Conservation (phyloP, 495 filamentous ascomycete genomes). For the Aspergillus cavernicola region DNA sequence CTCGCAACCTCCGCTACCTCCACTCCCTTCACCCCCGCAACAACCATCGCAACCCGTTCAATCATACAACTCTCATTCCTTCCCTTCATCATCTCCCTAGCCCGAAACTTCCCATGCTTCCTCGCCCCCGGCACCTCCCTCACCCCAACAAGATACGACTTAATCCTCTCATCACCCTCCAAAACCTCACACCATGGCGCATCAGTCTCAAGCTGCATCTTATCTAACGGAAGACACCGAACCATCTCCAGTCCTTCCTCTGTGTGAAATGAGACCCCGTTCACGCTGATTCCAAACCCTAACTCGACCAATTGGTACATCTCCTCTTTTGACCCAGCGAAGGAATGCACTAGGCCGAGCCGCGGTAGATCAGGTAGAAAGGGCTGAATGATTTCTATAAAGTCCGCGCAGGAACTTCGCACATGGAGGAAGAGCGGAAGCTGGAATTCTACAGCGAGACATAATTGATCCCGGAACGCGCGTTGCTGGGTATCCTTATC, state of each 20-base stretch:
- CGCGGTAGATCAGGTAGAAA: conserved; percentile 20
- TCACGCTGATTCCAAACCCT: conserved; percentile 29
- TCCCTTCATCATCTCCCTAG: conserved; percentile 30
- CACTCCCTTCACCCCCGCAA: conserved; percentile 29
- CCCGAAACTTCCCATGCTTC: conserved; percentile 27
- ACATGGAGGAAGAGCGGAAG: conserved; percentile 31
- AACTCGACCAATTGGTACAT: conserved; percentile 25
- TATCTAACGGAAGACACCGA: conserved; percentile 21
- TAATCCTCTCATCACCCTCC: conserved; percentile 20
- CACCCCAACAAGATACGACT: conserved; percentile 16
- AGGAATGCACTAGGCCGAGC: conserved; percentile 30
- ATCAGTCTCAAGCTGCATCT: conserved; percentile 33
- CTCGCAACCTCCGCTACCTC: conserved; percentile 22
- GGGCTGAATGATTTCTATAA: conserved; percentile 24
- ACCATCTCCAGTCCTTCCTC: conserved; percentile 30
- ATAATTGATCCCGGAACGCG: conserved; percentile 26
- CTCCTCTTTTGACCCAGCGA: conserved; percentile 26
- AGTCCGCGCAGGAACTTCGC: conserved; percentile 25
- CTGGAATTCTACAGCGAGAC: conserved; percentile 21
- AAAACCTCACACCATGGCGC: conserved; percentile 33
- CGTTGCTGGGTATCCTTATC: conserved; percentile 28
- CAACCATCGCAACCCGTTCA: conserved; percentile 27
- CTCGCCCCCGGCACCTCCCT: conserved; percentile 18
- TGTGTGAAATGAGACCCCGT: conserved; percentile 27
- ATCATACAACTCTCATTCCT: conserved; percentile 32